Percentiles rank a stretch among this genome's conserved stretches.
Evolutionary conservation across 1,284 basidiomycete species (phyloP).

Genomic region (Naganishia sp.): DNA sequence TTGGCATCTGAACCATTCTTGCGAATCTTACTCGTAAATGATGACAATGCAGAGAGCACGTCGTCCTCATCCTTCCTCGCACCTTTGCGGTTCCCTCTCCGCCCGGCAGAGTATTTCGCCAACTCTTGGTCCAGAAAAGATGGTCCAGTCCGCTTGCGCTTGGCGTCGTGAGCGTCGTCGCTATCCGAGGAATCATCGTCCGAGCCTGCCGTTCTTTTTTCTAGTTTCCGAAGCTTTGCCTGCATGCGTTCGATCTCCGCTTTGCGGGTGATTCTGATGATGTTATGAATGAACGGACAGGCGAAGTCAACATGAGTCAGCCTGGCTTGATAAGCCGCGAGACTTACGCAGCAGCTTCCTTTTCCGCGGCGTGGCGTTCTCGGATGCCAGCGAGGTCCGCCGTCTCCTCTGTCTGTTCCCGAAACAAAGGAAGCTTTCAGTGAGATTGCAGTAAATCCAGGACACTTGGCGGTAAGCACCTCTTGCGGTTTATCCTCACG

Average conservation of each 20-base stretch:
- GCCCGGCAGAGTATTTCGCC: conserved; percentile 70
- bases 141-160: conserved; percentile 56
- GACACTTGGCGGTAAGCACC: not conserved
- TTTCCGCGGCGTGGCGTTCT: conserved; percentile 69
- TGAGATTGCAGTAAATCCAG: conserved; percentile 19
- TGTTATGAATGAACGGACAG: not conserved
- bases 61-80: conserved; percentile 37
- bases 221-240: conserved; percentile 75
- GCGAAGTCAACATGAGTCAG: not conserved
- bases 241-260: conserved; percentile 85
- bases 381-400: conserved; percentile 68
- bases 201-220: conserved; percentile 43
- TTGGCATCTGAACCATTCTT: conserved; percentile 36
- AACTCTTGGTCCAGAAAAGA: conserved; percentile 77
- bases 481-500: conserved; percentile 1
- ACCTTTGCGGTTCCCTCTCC: conserved; percentile 58
- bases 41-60: conserved; percentile 29
- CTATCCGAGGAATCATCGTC: conserved; percentile 49
- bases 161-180: conserved; percentile 35
- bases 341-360: conserved; percentile 62
- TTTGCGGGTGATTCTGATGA: conserved; percentile 63
- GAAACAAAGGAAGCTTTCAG: not conserved
- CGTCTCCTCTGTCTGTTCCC: conserved; percentile 2
- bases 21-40: conserved; percentile 33
- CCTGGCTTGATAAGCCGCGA: not conserved